Evolutionary conservation across 192 early-diverging fungal species (phyloP).

Genomic region (Backusella tarrabulga): DNA sequence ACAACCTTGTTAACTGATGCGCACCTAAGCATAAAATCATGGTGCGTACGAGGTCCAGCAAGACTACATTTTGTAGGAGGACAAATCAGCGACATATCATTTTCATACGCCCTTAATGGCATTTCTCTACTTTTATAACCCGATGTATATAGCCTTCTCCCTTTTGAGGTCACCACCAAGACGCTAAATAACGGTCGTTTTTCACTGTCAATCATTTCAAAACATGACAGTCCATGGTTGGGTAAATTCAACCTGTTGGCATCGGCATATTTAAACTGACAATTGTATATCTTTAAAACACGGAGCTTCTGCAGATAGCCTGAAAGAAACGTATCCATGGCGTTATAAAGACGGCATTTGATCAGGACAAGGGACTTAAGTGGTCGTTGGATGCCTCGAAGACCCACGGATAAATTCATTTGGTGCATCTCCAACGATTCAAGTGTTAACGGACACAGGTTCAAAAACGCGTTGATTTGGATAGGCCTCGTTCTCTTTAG

Average conservation of each 20-base stretch:
- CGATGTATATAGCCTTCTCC: neutral
- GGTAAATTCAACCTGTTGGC: neutral
- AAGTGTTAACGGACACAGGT: neutral
- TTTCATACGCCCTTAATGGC: neutral
- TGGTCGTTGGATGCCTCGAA: neutral
- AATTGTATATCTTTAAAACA: neutral
- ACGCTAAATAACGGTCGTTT: neutral
- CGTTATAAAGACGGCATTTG: neutral
- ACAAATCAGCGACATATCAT: neutral
- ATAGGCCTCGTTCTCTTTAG: neutral
- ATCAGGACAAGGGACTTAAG: neutral
- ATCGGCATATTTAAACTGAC: neutral
- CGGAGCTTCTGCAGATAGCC: neutral
- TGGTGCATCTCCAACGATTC: neutral
- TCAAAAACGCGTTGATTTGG: neutral
- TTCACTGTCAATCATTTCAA: neutral
- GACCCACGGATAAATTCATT: neutral
- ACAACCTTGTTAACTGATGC: neutral
- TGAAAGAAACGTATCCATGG: neutral
- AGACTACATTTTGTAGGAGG: neutral
- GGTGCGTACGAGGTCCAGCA: neutral
- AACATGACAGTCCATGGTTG: neutral
- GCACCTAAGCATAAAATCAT: neutral
- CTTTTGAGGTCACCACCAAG: neutral
- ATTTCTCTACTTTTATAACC: neutral